Evolutionary conservation across 495 filamentous ascomycete genomes (phyloP).

Genomic region (Copromyces sp.): DNA sequence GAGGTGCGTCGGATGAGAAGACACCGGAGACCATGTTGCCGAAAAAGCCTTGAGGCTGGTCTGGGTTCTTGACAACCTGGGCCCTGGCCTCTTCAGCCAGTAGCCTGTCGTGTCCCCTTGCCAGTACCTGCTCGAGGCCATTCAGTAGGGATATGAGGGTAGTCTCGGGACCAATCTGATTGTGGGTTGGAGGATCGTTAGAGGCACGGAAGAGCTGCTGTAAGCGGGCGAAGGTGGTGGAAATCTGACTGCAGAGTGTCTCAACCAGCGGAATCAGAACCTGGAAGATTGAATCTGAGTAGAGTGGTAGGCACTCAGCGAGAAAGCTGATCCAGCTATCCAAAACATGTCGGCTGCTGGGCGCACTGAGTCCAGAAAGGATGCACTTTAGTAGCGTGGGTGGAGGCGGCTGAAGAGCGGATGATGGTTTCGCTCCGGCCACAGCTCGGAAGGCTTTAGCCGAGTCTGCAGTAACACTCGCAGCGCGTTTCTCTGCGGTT

Average conservation of each 20-base stretch:
- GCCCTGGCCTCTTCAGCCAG: slow-evolving; percentile 62
- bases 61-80: slow-evolving; percentile 61
- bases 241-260: slow-evolving; percentile 71
- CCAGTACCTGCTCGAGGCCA: slow-evolving; percentile 82
- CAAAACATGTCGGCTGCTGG: slow-evolving; percentile 62
- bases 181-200: slow-evolving; percentile 18
- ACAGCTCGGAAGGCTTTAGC: slow-evolving; percentile 15
- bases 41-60: slow-evolving; percentile 85
- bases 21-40: slow-evolving; percentile 95
- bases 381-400: slow-evolving; percentile 71
- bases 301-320: slow-evolving; percentile 73
- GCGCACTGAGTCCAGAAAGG: slow-evolving; percentile 66
- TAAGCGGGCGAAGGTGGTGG: slow-evolving; percentile 53
- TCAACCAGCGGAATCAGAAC: slow-evolving; percentile 83
- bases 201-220: slow-evolving; percentile 43
- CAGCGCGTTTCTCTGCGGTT: slow-evolving; percentile 29
- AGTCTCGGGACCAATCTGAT: slow-evolving; percentile 45
- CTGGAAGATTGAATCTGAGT: slow-evolving; percentile 75
- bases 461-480: slow-evolving; percentile 20
- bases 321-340: slow-evolving; percentile 88
- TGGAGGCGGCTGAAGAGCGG: slow-evolving; percentile 45
- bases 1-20: slow-evolving; percentile 68
- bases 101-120: slow-evolving; percentile 76
- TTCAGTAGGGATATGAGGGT: slow-evolving; percentile 71
- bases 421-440: slow-evolving; percentile 21